Conservation (phyloP, 768 basidiomycete species). For the Royoungia palumana region DNA sequence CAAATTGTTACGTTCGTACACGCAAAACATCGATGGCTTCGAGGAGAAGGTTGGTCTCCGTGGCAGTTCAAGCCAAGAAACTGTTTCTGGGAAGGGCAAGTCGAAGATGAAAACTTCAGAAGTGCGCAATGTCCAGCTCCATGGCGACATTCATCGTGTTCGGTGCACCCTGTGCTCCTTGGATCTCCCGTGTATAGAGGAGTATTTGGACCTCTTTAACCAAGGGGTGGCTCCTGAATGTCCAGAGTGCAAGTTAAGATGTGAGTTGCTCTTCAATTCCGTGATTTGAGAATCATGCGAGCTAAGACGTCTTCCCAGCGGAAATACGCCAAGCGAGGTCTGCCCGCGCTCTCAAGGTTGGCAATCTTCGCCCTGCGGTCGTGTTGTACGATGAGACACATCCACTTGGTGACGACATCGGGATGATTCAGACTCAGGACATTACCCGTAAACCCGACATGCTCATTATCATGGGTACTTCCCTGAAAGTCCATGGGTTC, state of each 20-base stretch:
- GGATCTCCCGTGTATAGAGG: conserved; percentile 64
- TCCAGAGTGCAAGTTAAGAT: conserved; percentile 77
- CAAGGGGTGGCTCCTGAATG: conserved; percentile 78
- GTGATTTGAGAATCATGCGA: background rate
- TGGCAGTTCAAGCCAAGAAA: conserved; percentile 57
- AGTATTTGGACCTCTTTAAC: conserved; percentile 61
- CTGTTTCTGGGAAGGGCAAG: conserved; percentile 60
- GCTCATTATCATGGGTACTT: conserved; percentile 96
- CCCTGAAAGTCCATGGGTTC: conserved; percentile 92
- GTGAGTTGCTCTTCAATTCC: conserved; percentile 45
- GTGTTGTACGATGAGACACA: conserved; percentile 95
- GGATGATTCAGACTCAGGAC: conserved; percentile 72
- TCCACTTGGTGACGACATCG: conserved; percentile 91
- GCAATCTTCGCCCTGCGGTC: conserved; percentile 88
- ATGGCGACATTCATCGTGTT: conserved; percentile 91
- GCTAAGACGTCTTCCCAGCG: conserved; percentile 41
- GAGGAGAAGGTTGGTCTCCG: conserved; percentile 79
- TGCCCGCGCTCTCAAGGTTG: conserved; percentile 74
- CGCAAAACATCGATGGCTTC: conserved; percentile 97
- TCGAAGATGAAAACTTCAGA: conserved; percentile 63
- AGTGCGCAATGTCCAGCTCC: conserved; percentile 87
- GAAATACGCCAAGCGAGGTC: conserved; percentile 78
- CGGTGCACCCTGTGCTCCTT: conserved; percentile 84
- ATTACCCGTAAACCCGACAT: conserved; percentile 80
- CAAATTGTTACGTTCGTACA: conserved; percentile 86